phyloP scores from a whole-genome alignment of 169 alveolate genomes.

The Plasmodium vinckei region DNA sequence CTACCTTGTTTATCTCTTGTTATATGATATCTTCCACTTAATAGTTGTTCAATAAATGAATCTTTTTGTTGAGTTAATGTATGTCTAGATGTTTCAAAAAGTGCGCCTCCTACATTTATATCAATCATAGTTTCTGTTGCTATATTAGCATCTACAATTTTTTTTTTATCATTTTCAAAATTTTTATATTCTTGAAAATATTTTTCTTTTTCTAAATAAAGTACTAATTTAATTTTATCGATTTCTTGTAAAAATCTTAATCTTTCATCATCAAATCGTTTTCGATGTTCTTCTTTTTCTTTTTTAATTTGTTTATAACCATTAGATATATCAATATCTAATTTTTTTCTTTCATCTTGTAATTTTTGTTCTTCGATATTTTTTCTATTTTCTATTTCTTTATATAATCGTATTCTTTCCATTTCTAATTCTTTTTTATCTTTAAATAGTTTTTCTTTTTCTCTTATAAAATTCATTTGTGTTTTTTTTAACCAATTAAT shows the following conservation, averaged over 20 bases:
- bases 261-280: conserved; percentile 87
- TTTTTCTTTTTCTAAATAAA: conserved; percentile 85
- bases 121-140: conserved; percentile 91
- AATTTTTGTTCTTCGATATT: conserved; percentile 46
- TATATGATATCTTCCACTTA: conserved; percentile 88
- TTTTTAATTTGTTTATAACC: conserved; percentile 88
- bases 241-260: conserved; percentile 85
- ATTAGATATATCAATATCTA: conserved; percentile 85
- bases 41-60: conserved; percentile 84
- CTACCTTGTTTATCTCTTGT: conserved; percentile 90
- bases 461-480: conserved; percentile 81
- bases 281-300: conserved; percentile 89
- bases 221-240: conserved; percentile 82
- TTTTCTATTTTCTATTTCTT: conserved; percentile 75
- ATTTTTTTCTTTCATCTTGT: conserved; percentile 87
- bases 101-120: conserved; percentile 91
- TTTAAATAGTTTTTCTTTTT: conserved; percentile 76
- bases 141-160: conserved; percentile 84
- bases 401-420: conserved; percentile 77
- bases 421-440: conserved; percentile 81
- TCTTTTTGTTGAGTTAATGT: conserved; percentile 87
- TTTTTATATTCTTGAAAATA: conserved; percentile 81
- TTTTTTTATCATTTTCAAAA: conserved; percentile 85
- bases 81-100: conserved; percentile 90
- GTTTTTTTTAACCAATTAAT: conserved; percentile 89